Base-by-base conservation (phyloP, 139 green algal species). In the Dunaliella sp. region DNA sequence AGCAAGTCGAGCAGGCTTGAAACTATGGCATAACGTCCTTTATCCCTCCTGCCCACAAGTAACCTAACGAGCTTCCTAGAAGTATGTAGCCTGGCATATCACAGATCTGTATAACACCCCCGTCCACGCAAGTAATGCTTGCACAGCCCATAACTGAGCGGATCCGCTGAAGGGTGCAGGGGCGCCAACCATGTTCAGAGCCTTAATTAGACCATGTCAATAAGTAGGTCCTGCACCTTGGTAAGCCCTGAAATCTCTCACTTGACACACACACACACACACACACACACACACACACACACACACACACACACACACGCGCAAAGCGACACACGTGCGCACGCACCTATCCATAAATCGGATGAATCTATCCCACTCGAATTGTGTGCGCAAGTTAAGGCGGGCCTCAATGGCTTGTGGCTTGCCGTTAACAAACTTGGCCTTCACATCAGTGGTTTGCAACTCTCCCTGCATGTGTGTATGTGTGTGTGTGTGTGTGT, bases 301-400 rank as follows among this genome's bases (percentile, higher is more conserved):
- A 80, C 74, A 80, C 48, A 80, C 74, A 37, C 31, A 80, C 74
- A 80, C 24, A 3, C 74, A 12, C 16, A 80, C 31, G n/a, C n/a
- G n/a, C n/a, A n/a, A n/a, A n/a, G n/a, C n/a, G n/a, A n/a, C n/a
- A n/a, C n/a, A n/a, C n/a, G n/a, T n/a, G n/a, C n/a, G n/a, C n/a
- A n/a, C n/a, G n/a, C 65, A 99, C 34, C 97, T 86, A 92, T 99
- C 97, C 97, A 99, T 99, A 94, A 99, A 99, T 0, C 97, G 90
- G 93, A 99, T 98, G 90, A 99, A 99, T 25, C 97, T 86, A 83
- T 99, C 95, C 95, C 96, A 99, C 76, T 99, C 96, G 85, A 95
- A 93, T 33, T 91, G 87, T 85, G 80, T 95, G 74, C 91, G 86
- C 92, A 97, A 95, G 21, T 92, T 87, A 83, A 95, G 95, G 34